Evolutionary conservation across 106 monocot species (phyloP).

Genomic region (Allium fistulosum): DNA sequence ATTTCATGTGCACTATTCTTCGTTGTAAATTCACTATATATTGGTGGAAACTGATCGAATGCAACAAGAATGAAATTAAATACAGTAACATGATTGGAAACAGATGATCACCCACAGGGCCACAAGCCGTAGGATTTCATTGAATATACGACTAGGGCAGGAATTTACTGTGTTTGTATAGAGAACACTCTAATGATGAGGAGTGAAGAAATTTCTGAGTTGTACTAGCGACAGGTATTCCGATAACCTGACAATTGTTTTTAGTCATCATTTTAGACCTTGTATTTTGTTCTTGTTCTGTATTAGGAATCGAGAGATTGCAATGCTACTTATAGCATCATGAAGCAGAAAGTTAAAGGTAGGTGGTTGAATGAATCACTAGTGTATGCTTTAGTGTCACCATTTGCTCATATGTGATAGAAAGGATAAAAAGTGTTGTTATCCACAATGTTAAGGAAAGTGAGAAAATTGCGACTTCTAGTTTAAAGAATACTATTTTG

Average conservation of each 20-base stretch:
- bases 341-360: background rate
- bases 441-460: background rate
- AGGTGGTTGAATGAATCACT: slow-evolving; percentile 1
- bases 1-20: too few relatives aligned
- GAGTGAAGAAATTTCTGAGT: background rate
- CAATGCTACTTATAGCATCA: background rate
- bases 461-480: background rate
- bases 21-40: too few relatives aligned
- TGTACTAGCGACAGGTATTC: background rate
- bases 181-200: slow-evolving; percentile 1
- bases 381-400: background rate
- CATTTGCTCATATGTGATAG: too few relatives aligned
- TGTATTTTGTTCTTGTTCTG: background rate
- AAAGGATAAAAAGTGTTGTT: background rate
- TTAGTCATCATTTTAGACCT: slow-evolving; percentile 1
- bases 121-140: too few relatives aligned
- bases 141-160: background rate
- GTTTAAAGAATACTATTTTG: background rate
- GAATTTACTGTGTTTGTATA: slow-evolving; percentile 14
- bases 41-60: too few relatives aligned
- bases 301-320: background rate
- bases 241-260: background rate
- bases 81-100: too few relatives aligned
- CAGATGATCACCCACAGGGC: too few relatives aligned
- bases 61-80: too few relatives aligned